Evolutionary conservation across 2,329 filamentous ascomycete species (phyloP).

Genomic region (Ceratocystis lukuohia): DNA sequence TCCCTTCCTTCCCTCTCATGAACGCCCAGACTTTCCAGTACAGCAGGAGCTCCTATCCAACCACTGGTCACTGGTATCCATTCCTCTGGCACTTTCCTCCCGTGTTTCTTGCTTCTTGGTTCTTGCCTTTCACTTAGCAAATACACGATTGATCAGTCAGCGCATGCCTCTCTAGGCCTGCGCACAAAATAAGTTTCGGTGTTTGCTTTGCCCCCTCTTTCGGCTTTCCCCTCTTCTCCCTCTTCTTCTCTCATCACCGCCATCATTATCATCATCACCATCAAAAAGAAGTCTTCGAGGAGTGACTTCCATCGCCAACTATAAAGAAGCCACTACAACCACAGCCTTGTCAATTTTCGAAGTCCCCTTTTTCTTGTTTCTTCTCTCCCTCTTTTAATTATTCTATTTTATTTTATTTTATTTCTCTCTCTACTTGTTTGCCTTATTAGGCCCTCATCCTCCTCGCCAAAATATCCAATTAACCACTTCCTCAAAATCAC

Average conservation of each 20-base stretch:
- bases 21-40: background rate
- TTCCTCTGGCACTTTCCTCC: background rate
- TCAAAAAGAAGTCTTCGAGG: background rate
- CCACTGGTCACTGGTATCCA: background rate
- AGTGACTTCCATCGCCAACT: background rate
- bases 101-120: background rate
- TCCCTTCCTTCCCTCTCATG: background rate
- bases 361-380: background rate
- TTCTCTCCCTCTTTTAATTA: background rate
- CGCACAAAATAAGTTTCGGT: background rate
- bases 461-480: background rate
- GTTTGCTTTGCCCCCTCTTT: background rate
- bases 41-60: background rate
- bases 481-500: background rate
- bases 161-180: background rate
- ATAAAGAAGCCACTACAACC: background rate
- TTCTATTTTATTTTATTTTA: background rate
- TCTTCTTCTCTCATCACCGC: background rate
- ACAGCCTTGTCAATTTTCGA: background rate
- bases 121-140: background rate
- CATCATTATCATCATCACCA: background rate
- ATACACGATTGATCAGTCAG: background rate
- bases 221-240: background rate
- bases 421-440: background rate
- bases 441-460: background rate